Evolutionary conservation across 352 stramenopile species (phyloP), one percentile per base, ranked within the genome.

Genomic region (Globisporangium irregulare): DNA sequence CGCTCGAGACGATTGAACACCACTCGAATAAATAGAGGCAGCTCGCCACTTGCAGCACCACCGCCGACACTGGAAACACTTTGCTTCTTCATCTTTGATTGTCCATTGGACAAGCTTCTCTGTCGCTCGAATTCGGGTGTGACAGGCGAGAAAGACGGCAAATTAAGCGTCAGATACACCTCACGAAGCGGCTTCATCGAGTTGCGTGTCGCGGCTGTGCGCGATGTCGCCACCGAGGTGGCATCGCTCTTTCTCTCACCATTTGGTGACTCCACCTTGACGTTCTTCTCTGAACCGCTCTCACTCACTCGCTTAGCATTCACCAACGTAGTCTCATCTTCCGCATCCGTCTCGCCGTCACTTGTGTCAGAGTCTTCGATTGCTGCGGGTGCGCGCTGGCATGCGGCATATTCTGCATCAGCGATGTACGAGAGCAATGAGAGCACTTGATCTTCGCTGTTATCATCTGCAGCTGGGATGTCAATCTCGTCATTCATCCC

Each of bases 381-480:
- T 25, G 70, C 76, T 32, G 71, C 69, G n/a, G 80, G 77, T 15
- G 75, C 77, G n/a, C 76, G 81, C 67, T 91, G 82, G 38, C 85
- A 93, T 29, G 84, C 86, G 24, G 81, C 81, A 29, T 92, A 94
- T 61, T 96, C 88, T 0, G 86, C 88, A 46, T 93, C 86, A 0
- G 86, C 86, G 43, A 96, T 94, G 68, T 96, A 96, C 58, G 84
- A 91, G 18, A 96, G 71, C 20, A 94, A 64, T 46, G 88, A 96
- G 2, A 94, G 69, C 53, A 94, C 86, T 59, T 93, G 86, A 58
- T 86, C 74, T 59, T 92, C 83, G 62, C 81, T 77, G 62, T 87
- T 79, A 60, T 89, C 81, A 22, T 87, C 79, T 20, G 79, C 79
- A 41, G 75, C 75, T 0, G 84, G 85, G 36, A 94, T 91, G 43